A percentile compares a stretch with the other conserved stretches of the same genome.
phyloP scores from a whole-genome alignment of 2,329 filamentous ascomycete species.

The Geoglossum cookeanum region DNA sequence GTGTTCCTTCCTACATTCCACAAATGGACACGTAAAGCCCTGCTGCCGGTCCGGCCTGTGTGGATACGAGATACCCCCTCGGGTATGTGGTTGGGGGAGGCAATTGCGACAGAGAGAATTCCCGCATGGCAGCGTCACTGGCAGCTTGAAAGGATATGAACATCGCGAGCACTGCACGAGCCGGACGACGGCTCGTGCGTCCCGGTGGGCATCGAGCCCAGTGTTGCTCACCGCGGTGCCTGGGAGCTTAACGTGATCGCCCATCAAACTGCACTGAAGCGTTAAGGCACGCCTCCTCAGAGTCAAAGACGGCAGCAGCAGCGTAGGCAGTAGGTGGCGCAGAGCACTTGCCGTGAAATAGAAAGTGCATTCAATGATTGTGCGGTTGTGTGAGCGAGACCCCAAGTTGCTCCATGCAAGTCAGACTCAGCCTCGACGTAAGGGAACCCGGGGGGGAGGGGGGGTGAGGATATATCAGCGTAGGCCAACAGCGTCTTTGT shows the following conservation, averaged over 20 bases:
- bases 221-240: constrained; percentile 14
- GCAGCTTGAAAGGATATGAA: constrained; percentile 44
- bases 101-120: constrained; percentile 58
- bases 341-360: neutral
- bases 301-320: neutral
- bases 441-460: neutral
- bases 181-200: constrained; percentile 46
- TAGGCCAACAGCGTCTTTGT: neutral
- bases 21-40: constrained; percentile 58
- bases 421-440: neutral
- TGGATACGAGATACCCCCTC: constrained; percentile 61
- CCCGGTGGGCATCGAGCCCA: constrained; percentile 29
- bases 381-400: neutral
- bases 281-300: neutral
- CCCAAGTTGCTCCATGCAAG: neutral
- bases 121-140: constrained; percentile 66
- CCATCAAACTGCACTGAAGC: constrained; percentile 20
- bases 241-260: constrained; percentile 17
- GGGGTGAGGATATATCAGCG: neutral
- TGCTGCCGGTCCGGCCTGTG: constrained; percentile 43
- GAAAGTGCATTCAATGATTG: neutral
- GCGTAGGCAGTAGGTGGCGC: neutral
- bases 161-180: constrained; percentile 64
- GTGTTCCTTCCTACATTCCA: constrained; percentile 49
- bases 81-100: constrained; percentile 44